These are phyloP conservation scores for Podaxis pistillaris DNA, from an alignment of 768 basidiomycete genomes.

Conservation along the genomic window DNA sequence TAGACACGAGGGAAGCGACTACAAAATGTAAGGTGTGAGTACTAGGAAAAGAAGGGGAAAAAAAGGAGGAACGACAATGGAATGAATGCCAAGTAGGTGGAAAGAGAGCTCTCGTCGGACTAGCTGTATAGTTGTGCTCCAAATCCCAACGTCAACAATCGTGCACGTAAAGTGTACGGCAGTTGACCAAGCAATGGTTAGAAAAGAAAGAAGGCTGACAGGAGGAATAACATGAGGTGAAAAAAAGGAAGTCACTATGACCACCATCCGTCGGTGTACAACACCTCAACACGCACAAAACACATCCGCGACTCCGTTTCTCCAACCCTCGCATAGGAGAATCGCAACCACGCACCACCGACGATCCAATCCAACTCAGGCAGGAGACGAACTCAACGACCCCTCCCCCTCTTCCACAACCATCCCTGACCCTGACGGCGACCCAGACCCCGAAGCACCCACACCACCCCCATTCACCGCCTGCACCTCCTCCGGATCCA, in stretches of 20 bases:
- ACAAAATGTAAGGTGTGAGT: conserved; percentile 10
- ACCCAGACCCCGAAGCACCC: not conserved
- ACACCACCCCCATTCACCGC: not conserved
- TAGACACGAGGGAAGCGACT: not conserved
- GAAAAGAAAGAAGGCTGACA: not conserved
- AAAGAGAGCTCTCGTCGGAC: not conserved
- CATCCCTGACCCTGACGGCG: not conserved
- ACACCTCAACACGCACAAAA: not conserved
- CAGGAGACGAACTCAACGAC: conserved; percentile 4
- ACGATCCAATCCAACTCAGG: not conserved
- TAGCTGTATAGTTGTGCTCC: conserved; percentile 2
- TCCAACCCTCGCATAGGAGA: too few species aligned
- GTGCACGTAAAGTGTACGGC: not conserved
- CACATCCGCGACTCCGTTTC: not conserved
- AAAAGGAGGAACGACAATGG: not conserved
- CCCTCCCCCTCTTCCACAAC: conserved; percentile 3
- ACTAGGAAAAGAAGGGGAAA: not conserved
- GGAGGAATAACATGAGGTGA: not conserved
- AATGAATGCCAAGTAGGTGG: conserved; percentile 5
- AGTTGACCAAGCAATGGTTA: conserved; percentile 5
- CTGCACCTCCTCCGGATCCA: conserved; percentile 71
- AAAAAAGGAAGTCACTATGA: not conserved
- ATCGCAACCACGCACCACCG: not conserved
- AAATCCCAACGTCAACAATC: not conserved
- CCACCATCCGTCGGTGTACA: not conserved